phyloP scores from a whole-genome alignment of 805 yeast species.

The Cyberlindnera saturnus region DNA sequence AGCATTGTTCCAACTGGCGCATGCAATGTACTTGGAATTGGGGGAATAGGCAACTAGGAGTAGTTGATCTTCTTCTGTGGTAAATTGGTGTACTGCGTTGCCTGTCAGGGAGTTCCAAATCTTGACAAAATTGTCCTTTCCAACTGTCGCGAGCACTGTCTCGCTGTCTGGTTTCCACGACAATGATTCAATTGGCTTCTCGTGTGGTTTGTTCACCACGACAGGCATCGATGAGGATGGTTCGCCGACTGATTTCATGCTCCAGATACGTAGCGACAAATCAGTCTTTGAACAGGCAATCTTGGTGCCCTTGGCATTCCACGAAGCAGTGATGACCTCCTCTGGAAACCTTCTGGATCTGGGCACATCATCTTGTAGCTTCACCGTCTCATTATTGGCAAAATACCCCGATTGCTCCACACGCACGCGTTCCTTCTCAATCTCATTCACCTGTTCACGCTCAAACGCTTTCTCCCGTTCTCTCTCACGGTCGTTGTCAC shows the following conservation, averaged over 20 bases:
- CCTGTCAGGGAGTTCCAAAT: constrained; percentile 40
- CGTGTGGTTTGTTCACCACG: constrained; percentile 36
- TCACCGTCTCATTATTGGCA: background rate
- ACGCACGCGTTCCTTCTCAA: too few relatives aligned
- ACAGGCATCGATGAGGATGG: constrained; percentile 27
- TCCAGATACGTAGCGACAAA: constrained; percentile 28
- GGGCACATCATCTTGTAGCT: background rate
- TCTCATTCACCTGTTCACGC: too few relatives aligned
- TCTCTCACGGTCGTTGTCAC: background rate
- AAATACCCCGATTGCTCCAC: too few relatives aligned
- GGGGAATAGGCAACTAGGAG: constrained; percentile 23
- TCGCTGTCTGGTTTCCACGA: constrained; percentile 46
- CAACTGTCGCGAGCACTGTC: constrained; percentile 41
- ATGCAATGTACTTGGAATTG: constrained; percentile 42
- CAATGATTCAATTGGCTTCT: constrained; percentile 32
- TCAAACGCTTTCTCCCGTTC: too few relatives aligned
- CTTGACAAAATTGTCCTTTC: constrained; percentile 39
- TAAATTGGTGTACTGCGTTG: constrained; percentile 25
- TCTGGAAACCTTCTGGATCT: background rate
- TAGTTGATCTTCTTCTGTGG: constrained; percentile 21
- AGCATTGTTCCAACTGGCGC: constrained; percentile 34
- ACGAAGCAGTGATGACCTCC: constrained; percentile 17
- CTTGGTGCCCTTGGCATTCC: constrained; percentile 26
- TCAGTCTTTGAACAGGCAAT: constrained; percentile 26
- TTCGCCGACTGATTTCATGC: constrained; percentile 13